Percentiles rank a stretch among this genome's conserved stretches.
These are phyloP conservation scores for Penicillium freii DNA, from an alignment of 2,329 filamentous ascomycete species.

Conservation along the genomic window DNA sequence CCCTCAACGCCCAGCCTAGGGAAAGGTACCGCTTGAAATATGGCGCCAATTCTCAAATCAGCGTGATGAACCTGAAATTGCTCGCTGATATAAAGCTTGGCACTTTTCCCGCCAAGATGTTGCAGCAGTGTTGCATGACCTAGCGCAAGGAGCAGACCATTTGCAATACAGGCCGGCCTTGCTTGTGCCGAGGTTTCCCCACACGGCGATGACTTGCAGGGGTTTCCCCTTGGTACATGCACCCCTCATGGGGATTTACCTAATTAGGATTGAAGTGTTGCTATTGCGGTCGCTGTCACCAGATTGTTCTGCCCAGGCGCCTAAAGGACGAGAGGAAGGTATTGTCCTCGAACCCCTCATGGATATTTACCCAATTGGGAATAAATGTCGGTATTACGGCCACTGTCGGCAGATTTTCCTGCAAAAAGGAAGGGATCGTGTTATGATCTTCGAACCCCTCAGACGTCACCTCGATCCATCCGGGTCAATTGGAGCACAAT, in stretches of 20 bases:
- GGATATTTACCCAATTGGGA: conserved; percentile 2
- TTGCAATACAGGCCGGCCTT: background rate
- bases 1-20: background rate
- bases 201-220: background rate
- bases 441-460: background rate
- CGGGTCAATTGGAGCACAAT: background rate
- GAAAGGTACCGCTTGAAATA: background rate
- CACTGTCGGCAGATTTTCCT: background rate
- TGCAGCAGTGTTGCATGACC: background rate
- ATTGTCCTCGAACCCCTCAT: background rate
- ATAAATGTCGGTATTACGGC: conserved; percentile 1
- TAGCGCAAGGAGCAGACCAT: background rate
- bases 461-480: background rate
- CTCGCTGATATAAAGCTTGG: background rate
- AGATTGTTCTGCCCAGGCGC: background rate
- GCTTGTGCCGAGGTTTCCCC: conserved; percentile 14
- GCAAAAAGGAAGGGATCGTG: background rate
- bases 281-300: background rate
- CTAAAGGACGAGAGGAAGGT: background rate
- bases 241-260: conserved; percentile 19
- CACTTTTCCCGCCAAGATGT: background rate
- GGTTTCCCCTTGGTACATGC: background rate
- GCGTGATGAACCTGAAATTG: background rate
- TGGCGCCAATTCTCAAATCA: background rate
- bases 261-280: conserved; percentile 6